Evolutionary conservation across 345 rosid species (phyloP).

Genomic region (Isatis tinctoria): DNA sequence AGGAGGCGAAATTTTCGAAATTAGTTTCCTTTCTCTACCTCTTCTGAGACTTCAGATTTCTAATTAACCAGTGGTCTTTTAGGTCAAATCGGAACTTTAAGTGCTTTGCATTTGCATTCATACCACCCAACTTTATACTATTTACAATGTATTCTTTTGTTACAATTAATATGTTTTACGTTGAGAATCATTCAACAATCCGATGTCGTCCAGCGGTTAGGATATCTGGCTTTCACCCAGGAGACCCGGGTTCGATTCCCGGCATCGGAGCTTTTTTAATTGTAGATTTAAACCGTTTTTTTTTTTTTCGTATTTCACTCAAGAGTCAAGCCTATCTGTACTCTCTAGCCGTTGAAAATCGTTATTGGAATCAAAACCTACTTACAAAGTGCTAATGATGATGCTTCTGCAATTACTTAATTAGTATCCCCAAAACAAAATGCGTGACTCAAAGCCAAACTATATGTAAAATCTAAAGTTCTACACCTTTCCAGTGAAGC

Average conservation of each 20-base stretch:
- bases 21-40: background rate
- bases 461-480: background rate
- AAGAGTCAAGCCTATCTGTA: background rate
- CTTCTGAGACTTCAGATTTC: background rate
- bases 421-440: background rate
- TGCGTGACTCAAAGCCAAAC: background rate
- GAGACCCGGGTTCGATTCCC: constrained; percentile 99
- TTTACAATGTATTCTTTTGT: too few species aligned
- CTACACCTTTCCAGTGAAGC: background rate
- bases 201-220: constrained; percentile 99
- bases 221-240: constrained; percentile 99
- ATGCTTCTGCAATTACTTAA: background rate
- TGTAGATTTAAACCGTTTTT: background rate
- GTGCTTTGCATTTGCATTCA: background rate
- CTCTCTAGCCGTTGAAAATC: background rate
- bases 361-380: background rate
- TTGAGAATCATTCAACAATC: background rate
- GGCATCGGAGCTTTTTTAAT: constrained; percentile 59
- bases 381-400: background rate
- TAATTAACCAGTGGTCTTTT: background rate
- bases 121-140: background rate
- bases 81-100: constrained; percentile 5
- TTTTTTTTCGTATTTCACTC: background rate
- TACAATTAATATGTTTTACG: background rate
- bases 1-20: constrained; percentile 1